Base-by-base conservation (phyloP, 2,329 filamentous ascomycete genomes). In the Fusarium heterosporum region DNA sequence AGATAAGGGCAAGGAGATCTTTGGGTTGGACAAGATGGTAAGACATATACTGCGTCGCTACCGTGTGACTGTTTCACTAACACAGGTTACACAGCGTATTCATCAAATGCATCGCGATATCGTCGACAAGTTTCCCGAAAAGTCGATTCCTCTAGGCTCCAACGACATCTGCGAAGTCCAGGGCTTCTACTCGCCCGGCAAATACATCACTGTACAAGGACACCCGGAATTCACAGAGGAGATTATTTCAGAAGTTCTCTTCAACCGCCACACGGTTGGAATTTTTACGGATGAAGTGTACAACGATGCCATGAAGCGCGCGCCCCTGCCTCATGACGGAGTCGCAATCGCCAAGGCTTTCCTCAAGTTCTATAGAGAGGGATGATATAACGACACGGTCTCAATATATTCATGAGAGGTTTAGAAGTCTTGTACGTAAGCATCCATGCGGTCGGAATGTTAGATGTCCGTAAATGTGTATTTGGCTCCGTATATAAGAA, bases 281-380 rank as follows among this genome's bases (percentile, higher is more conserved):
- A 82, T 96, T 22, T 91, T 97, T 66, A 79, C 84, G 54, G 88
- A 94, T 56, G 87, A 87, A 17, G 78, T 90, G 61, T 95, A 87
- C 69, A 78, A 87, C 55, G 90, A 92, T 70, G 92, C 87, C 26
- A 85, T 94, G 75, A 80, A 78, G 9, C 85, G 92, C 61, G 90
- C 90, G 3, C 81, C 80, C 10, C 83, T 88, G 32, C 82, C 86
- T 54, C 93, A 97, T 66, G 93, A 97, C 76, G 94, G 95, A 2
- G 82, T 96, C n/a, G 79, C 83, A 4, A 88, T 97, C 53, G 90
- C 88, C 1, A 83, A 85, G 65, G 89, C 88, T 0, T 96, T 97
- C 75, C 75, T 97, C 73, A 86, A 84, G 42, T 97, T 98, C 70
- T 77, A 96, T 72, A 79, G 88, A 46, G 89, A 93, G 68, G 84